Evolutionary conservation across 225 moss, liverwort and hornwort genomes (phyloP).

Genomic region (Bryum argenteum): DNA sequence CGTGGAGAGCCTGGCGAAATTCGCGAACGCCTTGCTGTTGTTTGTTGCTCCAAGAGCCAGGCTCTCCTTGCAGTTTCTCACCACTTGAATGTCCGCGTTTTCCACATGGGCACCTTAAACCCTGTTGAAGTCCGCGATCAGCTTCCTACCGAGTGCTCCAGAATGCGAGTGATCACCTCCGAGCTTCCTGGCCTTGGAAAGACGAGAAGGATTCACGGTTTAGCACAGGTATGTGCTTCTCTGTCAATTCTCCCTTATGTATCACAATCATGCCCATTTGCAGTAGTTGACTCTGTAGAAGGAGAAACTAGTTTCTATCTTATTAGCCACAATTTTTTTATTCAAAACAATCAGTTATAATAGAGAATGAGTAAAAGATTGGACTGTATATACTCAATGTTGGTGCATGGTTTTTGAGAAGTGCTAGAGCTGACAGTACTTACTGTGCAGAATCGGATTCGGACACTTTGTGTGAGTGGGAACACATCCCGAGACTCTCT

Average conservation of each 20-base stretch:
- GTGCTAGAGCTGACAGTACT: background rate
- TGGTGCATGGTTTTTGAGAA: background rate
- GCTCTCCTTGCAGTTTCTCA: constrained; percentile 49
- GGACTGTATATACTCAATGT: background rate
- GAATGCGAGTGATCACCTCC: constrained; percentile 58
- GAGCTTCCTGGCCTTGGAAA: constrained; percentile 64
- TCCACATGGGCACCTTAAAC: constrained; percentile 47
- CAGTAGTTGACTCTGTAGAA: too few species aligned
- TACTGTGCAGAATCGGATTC: constrained; percentile 49
- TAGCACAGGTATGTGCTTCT: constrained; percentile 40
- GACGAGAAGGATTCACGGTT: constrained; percentile 40
- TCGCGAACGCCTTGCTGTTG: constrained; percentile 53
- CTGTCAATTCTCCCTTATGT: background rate
- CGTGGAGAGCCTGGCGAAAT: constrained; percentile 28
- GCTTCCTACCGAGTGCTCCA: constrained; percentile 53
- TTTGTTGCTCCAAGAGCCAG: constrained; percentile 65
- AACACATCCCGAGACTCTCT: constrained; percentile 46
- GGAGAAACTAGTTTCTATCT: too few species aligned
- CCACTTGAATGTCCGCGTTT: constrained; percentile 52
- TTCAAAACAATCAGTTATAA: too few species aligned
- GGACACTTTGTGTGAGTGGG: constrained; percentile 50
- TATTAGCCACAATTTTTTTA: too few species aligned
- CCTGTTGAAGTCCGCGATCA: constrained; percentile 42
- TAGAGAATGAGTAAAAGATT: too few species aligned
- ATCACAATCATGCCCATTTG: too few species aligned